Evolutionary conservation across 2,329 filamentous ascomycete genomes (phyloP).

Genomic region (Clarireedia homoeocarpa): DNA sequence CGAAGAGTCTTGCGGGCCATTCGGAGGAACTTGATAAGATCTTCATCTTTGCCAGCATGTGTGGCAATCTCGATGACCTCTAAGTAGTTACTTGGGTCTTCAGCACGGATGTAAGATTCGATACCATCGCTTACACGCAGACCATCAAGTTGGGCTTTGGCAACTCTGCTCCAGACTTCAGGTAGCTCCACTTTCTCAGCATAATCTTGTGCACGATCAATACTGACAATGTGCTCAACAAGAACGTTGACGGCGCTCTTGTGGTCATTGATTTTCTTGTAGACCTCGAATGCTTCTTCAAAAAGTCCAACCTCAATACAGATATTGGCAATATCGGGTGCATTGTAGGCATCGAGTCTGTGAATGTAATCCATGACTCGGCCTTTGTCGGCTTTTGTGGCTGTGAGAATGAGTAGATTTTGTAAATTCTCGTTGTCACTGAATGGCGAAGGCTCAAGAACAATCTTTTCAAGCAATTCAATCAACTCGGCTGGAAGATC

Average conservation of each 20-base stretch:
- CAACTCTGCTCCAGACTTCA: slow-evolving; percentile 97
- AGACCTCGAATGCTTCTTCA: slow-evolving; percentile 96
- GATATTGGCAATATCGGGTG: slow-evolving; percentile 85
- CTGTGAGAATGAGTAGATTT: slow-evolving; percentile 92
- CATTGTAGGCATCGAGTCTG: slow-evolving; percentile 78
- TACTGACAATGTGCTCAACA: slow-evolving; percentile 94
- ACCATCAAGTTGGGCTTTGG: slow-evolving; percentile 94
- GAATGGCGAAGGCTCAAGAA: slow-evolving; percentile 97
- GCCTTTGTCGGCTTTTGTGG: slow-evolving; percentile 91
- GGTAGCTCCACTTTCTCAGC: slow-evolving; percentile 90
- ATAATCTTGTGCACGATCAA: slow-evolving; percentile 92
- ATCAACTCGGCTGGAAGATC: slow-evolving; percentile 93
- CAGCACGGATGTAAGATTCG: slow-evolving; percentile 93
- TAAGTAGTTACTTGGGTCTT: slow-evolving; percentile 84
- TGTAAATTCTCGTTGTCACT: slow-evolving; percentile 96
- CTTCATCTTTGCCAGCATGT: slow-evolving; percentile 94
- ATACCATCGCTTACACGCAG: slow-evolving; percentile 88
- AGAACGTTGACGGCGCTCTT: slow-evolving; percentile 81
- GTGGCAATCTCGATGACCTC: slow-evolving; percentile 96
- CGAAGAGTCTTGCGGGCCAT: slow-evolving; percentile 97
- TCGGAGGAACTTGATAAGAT: slow-evolving; percentile 89
- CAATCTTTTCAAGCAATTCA: slow-evolving; percentile 97
- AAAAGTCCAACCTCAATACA: slow-evolving; percentile 92
- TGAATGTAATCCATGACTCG: slow-evolving; percentile 96
- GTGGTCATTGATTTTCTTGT: slow-evolving; percentile 95